These are phyloP conservation scores for Murraya paniculata DNA, from an alignment of 345 rosid genomes.

Conservation along the genomic window DNA sequence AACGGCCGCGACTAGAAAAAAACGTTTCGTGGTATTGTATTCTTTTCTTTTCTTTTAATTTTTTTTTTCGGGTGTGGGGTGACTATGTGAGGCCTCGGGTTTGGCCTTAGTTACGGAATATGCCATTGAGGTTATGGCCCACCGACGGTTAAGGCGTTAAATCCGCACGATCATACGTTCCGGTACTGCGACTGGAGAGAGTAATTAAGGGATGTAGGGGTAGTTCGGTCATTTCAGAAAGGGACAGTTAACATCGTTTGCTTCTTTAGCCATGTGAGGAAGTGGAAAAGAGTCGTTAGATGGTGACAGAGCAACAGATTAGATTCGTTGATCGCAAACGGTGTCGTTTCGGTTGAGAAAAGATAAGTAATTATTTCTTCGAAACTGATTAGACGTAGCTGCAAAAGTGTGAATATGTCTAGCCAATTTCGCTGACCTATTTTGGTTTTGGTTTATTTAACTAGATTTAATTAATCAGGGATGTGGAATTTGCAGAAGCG, in stretches of 20 bases:
- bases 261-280: constrained; percentile 15
- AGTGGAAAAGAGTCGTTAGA: constrained; percentile 15
- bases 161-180: constrained; percentile 38
- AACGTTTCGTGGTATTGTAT: background rate
- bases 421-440: constrained; percentile 21
- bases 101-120: constrained; percentile 36
- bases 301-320: constrained; percentile 3
- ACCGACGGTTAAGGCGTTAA: constrained; percentile 77
- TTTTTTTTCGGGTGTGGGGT: background rate
- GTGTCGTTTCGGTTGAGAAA: background rate
- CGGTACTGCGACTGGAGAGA: background rate
- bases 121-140: constrained; percentile 48
- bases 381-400: too few species aligned
- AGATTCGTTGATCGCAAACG: background rate
- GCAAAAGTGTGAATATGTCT: constrained; percentile 3
- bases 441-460: background rate
- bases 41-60: background rate
- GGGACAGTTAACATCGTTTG: constrained; percentile 27
- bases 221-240: constrained; percentile 21
- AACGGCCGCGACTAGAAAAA: background rate
- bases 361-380: background rate
- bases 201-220: constrained; percentile 11
- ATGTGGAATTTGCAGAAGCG: too few species aligned
- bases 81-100: constrained; percentile 8
- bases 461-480: too few species aligned